A percentile compares a stretch with the other conserved stretches of the same genome.
These are phyloP conservation scores for Perilla frutescens DNA, from an alignment of 257 asterid genomes.

Conservation along the genomic window DNA sequence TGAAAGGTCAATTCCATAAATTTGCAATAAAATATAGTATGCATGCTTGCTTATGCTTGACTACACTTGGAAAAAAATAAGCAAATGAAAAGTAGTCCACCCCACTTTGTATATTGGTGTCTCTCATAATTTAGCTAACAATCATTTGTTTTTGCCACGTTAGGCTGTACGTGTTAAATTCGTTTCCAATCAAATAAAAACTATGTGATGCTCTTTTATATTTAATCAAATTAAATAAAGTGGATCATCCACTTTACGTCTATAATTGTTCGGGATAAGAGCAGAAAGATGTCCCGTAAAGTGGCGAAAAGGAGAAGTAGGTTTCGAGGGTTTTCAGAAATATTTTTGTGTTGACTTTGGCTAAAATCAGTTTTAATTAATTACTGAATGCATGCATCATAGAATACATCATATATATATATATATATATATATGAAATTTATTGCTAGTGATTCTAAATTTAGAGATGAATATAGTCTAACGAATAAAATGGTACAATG, in stretches of 20 bases:
- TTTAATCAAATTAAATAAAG: constrained; percentile 11
- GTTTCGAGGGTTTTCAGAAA: neutral
- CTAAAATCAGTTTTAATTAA: too few relatives aligned
- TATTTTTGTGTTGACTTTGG: neutral
- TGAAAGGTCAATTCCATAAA: neutral
- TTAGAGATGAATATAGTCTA: too few relatives aligned
- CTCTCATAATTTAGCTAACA: constrained; percentile 10
- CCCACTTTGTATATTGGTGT: constrained; percentile 27
- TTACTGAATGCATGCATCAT: too few relatives aligned
- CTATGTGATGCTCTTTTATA: neutral
- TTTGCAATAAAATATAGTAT: constrained; percentile 12
- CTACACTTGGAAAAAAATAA: neutral
- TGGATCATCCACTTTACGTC: constrained; percentile 28
- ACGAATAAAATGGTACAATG: too few relatives aligned
- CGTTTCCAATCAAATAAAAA: neutral
- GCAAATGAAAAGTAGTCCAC: neutral
- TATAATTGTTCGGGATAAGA: neutral
- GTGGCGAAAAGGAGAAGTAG: neutral
- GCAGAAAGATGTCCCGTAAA: neutral
- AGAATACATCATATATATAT: too few relatives aligned
- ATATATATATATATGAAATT: too few relatives aligned
- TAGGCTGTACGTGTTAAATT: constrained; percentile 33
- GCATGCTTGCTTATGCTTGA: neutral
- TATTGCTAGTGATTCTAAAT: too few relatives aligned
- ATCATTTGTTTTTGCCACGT: constrained; percentile 25